Base-by-base conservation (phyloP, 1,284 basidiomycete genomes). In the Tilletia indica region DNA sequence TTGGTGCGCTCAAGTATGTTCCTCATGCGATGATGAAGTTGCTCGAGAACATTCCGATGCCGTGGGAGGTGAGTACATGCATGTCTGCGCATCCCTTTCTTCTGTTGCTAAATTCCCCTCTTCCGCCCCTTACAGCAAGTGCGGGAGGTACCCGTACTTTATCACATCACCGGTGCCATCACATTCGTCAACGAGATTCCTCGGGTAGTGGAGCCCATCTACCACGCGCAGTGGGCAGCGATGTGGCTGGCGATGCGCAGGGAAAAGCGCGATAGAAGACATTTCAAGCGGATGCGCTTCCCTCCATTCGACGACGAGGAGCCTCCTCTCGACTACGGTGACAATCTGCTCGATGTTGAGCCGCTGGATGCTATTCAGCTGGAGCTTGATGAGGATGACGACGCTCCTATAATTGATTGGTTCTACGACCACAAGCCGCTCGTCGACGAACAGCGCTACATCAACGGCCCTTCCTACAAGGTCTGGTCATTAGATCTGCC, bases 281-380 rank as follows among this genome's bases (percentile, higher is more conserved):
- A 99, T 85, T 99, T 99, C 87, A 99, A 99, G 87, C 93, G 97
- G 69, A 99, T 99, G 95, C 91, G 97, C n/a, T 99, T 99, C 87
- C 97, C 97, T 48, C 97, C 97, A 0, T 99, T 99, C 82, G 97
- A 99, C 81, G 97, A 99, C 82, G 97, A 99, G 86, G 97, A 99
- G 84, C 82, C 81, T 49, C 79, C 97, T 12, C 77, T 82, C n/a
- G 82, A 83, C 74, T 83, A 84, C 63, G 78, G 79, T 72, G 97
- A 99, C 87, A 99, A 99, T 85, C 91, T 99, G 21, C 86, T 99
- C 79, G 97, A 99, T 80, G 95, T 98, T 16, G 97, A 99, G 74
- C 97, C 97, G 42, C 88, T 99, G 64, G 97, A 99, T 85, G 93
- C 95, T 47, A 99, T 99, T 78, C 97, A 99, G 86, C 88, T 99